A percentile compares a stretch with the other conserved stretches of the same genome.
Conservation (phyloP, 306 rosid species). For the Vigna reflexopilosa region DNA sequence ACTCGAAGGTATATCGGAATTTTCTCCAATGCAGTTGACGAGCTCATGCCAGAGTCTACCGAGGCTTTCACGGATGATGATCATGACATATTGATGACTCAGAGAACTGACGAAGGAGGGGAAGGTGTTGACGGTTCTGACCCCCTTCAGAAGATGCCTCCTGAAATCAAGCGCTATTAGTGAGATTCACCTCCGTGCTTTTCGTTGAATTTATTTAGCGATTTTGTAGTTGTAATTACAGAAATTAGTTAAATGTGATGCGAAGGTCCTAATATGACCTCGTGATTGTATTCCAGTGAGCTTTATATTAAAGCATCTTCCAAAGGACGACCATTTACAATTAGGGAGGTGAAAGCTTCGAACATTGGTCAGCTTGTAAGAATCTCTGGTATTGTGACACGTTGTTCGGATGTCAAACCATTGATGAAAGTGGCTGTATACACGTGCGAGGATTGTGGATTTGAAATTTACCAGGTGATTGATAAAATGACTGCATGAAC, state of each 20-base stretch:
- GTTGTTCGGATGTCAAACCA: slow-evolving; percentile 98
- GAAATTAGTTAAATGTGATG: not conserved
- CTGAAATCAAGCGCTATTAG: slow-evolving; percentile 93
- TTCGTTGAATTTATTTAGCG: not conserved
- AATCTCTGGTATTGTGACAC: slow-evolving; percentile 89
- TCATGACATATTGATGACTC: slow-evolving; percentile 95
- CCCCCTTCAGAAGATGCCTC: slow-evolving; percentile 92
- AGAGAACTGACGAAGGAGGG: slow-evolving; percentile 85
- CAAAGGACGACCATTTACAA: slow-evolving; percentile 86
- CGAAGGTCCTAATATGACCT: slow-evolving; percentile 26
- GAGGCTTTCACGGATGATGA: slow-evolving; percentile 91
- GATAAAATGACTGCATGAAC: not conserved
- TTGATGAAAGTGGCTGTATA: slow-evolving; percentile 97
- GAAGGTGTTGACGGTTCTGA: slow-evolving; percentile 77
- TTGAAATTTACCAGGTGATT: slow-evolving; percentile 97
- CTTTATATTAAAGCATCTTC: slow-evolving; percentile 91
- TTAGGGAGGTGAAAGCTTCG: slow-evolving; percentile 97
- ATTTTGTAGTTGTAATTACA: slow-evolving; percentile 1
- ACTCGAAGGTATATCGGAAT: slow-evolving; percentile 81
- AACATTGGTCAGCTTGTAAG: slow-evolving; percentile 94
- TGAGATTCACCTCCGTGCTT: slow-evolving; percentile 45
- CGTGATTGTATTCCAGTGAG: slow-evolving; percentile 66
- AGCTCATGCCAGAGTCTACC: slow-evolving; percentile 83
- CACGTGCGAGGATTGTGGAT: slow-evolving; percentile 98
- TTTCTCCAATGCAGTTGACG: slow-evolving; percentile 84